Evolutionary conservation across 2,329 filamentous ascomycete species (phyloP), one percentile per base, ranked within the genome.

Genomic region (Stagonosporopsis tanaceti): DNA sequence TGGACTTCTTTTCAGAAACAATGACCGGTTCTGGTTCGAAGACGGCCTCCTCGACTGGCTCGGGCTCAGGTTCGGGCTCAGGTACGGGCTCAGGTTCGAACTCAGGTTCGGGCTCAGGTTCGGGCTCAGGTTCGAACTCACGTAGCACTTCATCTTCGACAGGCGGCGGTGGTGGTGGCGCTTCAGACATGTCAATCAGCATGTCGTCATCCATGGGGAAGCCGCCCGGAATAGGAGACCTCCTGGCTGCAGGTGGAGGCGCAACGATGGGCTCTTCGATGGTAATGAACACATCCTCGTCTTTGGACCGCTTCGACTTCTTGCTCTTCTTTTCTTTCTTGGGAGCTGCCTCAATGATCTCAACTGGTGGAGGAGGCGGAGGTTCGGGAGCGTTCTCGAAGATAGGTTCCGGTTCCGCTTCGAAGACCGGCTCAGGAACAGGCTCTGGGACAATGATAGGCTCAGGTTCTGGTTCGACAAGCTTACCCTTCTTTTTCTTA

Each of bases 121-220:
- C 30, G 3, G 30, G 30, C 30, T 45, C 32, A 63, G 58, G 88
- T 53, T 88, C 86, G 12, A 85, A 72, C 53, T 88, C 86, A 12
- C 85, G 73, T 46, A 4, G 6, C 12, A 12, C 11, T 28, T 72
- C 72, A 38, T 56, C 60, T 51, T 71, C 68, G 24, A 62, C 81
- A 7, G 79, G 78, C n/a, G 59, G 65, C 11, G 52, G 56, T 38
- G 82, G 81, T 30, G 81, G 82, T 9, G 81, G 80, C 22, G 79
- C 77, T 48, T 75, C 72, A 35, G 54, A 45, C 24, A 75, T 53
- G 50, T 74, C 69, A 30, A 75, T 73, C 52, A 75, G 57, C 62
- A 67, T 67, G 35, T 77, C 72, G 34, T 81, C 78, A 64, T 81
- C 80, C 53, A 69, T 70, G 2, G 80, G 80, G 46, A 82, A 82